A percentile compares a stretch with the other conserved stretches of the same genome.
Conservation (phyloP, 2,329 filamentous ascomycete genomes). For the Hypomyces perniciosus region DNA sequence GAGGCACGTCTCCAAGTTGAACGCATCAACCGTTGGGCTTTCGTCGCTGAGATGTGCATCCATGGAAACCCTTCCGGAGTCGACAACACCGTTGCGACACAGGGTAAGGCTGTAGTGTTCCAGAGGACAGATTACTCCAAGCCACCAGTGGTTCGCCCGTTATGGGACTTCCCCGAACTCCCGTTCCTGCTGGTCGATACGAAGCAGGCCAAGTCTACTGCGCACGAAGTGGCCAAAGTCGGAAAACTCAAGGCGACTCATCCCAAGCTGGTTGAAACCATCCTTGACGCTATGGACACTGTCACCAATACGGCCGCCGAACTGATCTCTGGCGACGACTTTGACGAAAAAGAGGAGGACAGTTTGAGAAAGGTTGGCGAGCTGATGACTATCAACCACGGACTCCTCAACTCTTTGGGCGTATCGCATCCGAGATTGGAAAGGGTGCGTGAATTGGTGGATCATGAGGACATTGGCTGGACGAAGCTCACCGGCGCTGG, state of each 20-base stretch:
- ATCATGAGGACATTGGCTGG: constrained; percentile 87
- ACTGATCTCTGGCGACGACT: constrained; percentile 54
- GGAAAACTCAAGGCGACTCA: constrained; percentile 63
- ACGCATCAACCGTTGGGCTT: constrained; percentile 95
- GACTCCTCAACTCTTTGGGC: constrained; percentile 80
- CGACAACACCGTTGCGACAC: constrained; percentile 91
- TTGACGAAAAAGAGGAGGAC: constrained; percentile 58
- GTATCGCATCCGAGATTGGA: constrained; percentile 94
- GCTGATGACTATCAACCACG: constrained; percentile 90
- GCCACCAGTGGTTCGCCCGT: constrained; percentile 67
- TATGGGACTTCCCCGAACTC: constrained; percentile 87
- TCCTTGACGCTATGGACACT: constrained; percentile 79
- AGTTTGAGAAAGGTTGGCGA: constrained; percentile 73
- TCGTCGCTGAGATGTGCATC: constrained; percentile 94
- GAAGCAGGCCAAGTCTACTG: constrained; percentile 77
- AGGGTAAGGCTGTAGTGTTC: constrained; percentile 92
- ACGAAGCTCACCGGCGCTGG: constrained; percentile 96
- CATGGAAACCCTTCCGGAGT: constrained; percentile 95
- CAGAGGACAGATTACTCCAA: constrained; percentile 71
- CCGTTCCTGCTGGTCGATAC: constrained; percentile 89
- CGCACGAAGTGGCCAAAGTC: constrained; percentile 82
- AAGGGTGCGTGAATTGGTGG: constrained; percentile 82
- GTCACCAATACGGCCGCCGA: constrained; percentile 52
- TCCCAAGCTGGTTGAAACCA: constrained; percentile 69
- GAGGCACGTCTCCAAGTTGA: constrained; percentile 90